Percentiles rank a stretch among this genome's conserved stretches.
Evolutionary conservation across 164 flowering plant species (phyloP).

Genomic region (Berberis vulgaris): DNA sequence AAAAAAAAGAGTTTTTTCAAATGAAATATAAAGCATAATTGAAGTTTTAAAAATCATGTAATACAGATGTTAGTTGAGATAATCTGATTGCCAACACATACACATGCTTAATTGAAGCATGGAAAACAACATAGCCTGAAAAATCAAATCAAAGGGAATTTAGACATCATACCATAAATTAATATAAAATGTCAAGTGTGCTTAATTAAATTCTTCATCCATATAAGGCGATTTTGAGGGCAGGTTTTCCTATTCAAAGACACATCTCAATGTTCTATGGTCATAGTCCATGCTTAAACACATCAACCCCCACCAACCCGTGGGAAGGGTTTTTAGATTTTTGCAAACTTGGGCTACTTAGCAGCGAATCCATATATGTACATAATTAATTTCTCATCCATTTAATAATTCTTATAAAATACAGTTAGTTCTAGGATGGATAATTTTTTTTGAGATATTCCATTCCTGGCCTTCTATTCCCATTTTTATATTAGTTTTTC

Average conservation of each 20-base stretch:
- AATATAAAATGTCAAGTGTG: constrained; percentile 6
- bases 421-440: constrained; percentile 1
- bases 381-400: not conserved
- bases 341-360: not conserved
- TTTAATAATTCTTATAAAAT: not conserved
- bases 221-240: constrained; percentile 24
- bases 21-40: not conserved
- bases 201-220: constrained; percentile 13
- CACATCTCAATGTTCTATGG: constrained; percentile 10
- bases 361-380: not conserved
- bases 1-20: not conserved
- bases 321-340: no score
- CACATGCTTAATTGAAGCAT: not conserved
- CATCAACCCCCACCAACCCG: not conserved
- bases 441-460: not conserved
- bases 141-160: not conserved
- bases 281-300: not conserved
- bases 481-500: constrained; percentile 7
- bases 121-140: not conserved
- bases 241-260: constrained; percentile 27
- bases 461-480: not conserved
- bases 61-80: no score
- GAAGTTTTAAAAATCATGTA: no score
- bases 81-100: not conserved
- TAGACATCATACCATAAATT: not conserved